Evolutionary conservation across 2,329 filamentous ascomycete genomes (phyloP).

Genomic region (Neopestalotiopsis sp.): DNA sequence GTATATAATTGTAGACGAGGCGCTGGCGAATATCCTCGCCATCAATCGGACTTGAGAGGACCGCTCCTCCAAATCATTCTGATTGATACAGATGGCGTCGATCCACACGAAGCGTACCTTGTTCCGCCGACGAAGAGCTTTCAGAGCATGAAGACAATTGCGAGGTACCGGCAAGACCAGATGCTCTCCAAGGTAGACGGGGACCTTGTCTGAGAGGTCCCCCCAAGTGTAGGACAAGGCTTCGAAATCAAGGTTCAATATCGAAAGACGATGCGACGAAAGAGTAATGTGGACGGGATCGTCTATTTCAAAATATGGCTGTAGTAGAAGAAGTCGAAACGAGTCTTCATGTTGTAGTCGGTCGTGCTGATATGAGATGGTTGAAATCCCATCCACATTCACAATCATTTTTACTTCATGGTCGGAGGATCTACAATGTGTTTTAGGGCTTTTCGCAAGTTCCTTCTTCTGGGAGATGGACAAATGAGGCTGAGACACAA

Average conservation of each 20-base stretch:
- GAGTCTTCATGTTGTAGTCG: neutral
- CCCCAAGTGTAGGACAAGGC: neutral
- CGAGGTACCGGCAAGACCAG: neutral
- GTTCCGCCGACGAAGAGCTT: neutral
- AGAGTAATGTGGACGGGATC: too few species aligned
- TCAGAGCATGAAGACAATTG: neutral
- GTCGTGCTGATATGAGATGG: neutral
- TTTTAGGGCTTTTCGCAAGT: too few species aligned
- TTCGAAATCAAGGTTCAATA: neutral
- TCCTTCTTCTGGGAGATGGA: too few species aligned
- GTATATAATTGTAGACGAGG: neutral
- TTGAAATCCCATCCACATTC: neutral
- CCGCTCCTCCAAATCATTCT: neutral
- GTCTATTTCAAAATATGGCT: too few species aligned
- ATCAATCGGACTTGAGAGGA: neutral
- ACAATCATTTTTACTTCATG: too few species aligned
- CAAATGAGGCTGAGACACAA: too few species aligned
- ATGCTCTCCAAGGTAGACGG: neutral
- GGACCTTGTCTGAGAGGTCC: neutral
- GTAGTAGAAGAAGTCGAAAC: neutral
- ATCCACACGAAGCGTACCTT: neutral
- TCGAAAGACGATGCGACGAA: neutral
- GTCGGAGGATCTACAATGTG: too few species aligned
- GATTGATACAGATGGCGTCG: neutral
- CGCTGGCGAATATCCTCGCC: neutral